phyloP scores from a whole-genome alignment of 2,329 filamentous ascomycete species.

The Fusarium liriodendri region DNA sequence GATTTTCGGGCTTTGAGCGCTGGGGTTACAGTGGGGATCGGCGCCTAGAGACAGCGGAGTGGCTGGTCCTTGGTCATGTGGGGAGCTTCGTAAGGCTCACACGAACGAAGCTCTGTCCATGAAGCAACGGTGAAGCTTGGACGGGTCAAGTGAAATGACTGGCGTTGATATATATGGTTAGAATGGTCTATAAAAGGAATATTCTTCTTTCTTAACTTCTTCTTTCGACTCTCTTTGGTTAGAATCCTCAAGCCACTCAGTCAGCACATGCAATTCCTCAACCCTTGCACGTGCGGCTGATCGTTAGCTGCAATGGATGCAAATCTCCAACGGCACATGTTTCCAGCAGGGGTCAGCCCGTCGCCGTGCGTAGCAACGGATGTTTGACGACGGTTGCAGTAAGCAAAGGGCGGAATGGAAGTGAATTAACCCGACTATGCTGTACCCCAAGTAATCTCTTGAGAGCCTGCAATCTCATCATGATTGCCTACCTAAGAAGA shows the following conservation, averaged over 20 bases:
- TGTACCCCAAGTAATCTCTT: neutral
- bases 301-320: neutral
- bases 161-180: neutral
- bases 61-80: neutral
- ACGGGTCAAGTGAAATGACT: neutral
- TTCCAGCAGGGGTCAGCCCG: neutral
- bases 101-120: neutral
- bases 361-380: neutral
- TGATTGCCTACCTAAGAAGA: neutral
- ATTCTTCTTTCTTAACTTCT: neutral
- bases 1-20: conserved; percentile 1
- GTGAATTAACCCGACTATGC: neutral
- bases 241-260: neutral
- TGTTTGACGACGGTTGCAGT: neutral
- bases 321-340: conserved; percentile 1
- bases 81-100: conserved; percentile 2
- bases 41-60: neutral
- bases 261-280: neutral
- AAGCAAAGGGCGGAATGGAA: neutral
- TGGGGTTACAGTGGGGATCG: neutral
- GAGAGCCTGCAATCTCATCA: neutral
- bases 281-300: neutral
- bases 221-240: neutral
- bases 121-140: neutral
- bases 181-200: neutral